phyloP scores from a whole-genome alignment of 192 early-diverging fungal species.

The Backusella sp. region DNA sequence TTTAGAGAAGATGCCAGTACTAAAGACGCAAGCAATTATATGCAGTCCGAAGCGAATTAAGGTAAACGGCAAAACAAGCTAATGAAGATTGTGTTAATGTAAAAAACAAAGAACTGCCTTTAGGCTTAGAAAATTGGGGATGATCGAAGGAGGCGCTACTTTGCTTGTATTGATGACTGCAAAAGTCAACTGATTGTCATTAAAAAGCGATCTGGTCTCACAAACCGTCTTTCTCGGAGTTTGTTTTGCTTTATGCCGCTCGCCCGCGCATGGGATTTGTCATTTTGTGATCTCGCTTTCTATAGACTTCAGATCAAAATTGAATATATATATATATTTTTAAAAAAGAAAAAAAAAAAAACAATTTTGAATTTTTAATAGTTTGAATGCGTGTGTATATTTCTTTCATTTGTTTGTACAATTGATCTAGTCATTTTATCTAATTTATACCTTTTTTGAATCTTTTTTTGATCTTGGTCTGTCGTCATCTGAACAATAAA shows the following conservation, averaged over 20 bases:
- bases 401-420: not conserved
- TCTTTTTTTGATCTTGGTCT: not conserved
- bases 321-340: not conserved
- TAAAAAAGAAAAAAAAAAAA: not conserved
- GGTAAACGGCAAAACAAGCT: not conserved
- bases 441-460: not conserved
- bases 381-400: not conserved
- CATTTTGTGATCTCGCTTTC: not conserved
- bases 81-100: not conserved
- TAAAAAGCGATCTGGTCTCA: not conserved
- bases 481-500: not conserved
- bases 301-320: not conserved
- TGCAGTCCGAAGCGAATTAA: not conserved
- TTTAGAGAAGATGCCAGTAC: no score
- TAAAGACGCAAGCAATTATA: no score
- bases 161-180: not conserved
- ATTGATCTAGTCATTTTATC: not conserved
- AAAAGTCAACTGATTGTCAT: constrained; percentile 4
- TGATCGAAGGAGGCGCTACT: no score
- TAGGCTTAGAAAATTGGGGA: no score
- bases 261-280: not conserved
- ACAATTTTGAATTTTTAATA: not conserved
- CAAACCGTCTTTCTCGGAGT: not conserved
- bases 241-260: not conserved
- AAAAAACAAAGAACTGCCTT: no score